A percentile compares a stretch with the other conserved stretches of the same genome.
phyloP scores from a whole-genome alignment of 345 rosid genomes.

The Brassica incana region DNA sequence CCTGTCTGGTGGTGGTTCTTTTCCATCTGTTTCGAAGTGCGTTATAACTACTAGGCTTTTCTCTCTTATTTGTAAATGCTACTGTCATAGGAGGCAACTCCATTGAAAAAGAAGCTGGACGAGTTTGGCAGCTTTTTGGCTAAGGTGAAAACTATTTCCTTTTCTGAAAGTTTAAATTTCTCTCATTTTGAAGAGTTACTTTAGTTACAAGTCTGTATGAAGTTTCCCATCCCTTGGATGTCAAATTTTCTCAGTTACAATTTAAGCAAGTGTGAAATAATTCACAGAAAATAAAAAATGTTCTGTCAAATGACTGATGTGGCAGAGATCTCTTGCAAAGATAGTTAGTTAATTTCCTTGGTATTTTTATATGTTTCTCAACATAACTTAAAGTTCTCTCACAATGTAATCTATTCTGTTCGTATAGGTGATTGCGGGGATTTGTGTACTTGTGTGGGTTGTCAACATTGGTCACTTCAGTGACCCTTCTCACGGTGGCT shows the following conservation, averaged over 20 bases:
- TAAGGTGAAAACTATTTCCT: constrained; percentile 57
- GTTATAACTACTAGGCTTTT: constrained; percentile 7
- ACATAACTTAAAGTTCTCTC: constrained; percentile 9
- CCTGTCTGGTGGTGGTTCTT: background rate
- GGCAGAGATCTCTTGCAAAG: constrained; percentile 13
- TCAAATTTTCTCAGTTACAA: constrained; percentile 1
- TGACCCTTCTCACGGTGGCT: constrained; percentile 97
- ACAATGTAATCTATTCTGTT: constrained; percentile 19
- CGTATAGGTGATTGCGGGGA: constrained; percentile 93
- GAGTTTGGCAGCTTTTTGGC: constrained; percentile 99
- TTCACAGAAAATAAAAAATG: background rate
- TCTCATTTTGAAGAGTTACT: background rate
- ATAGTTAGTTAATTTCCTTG: constrained; percentile 11
- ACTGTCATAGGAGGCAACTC: constrained; percentile 82
- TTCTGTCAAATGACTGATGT: constrained; percentile 16
- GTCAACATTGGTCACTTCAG: constrained; percentile 97
- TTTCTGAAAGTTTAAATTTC: background rate
- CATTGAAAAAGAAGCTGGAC: constrained; percentile 95
- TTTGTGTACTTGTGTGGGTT: constrained; percentile 94
- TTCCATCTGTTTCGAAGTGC: constrained; percentile 17
- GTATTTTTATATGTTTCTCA: constrained; percentile 4
- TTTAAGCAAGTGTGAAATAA: constrained; percentile 7
- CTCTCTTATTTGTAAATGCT: constrained; percentile 26
- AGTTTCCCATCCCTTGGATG: constrained; percentile 12
- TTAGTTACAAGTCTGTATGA: constrained; percentile 13